phyloP scores from a whole-genome alignment of 176 grass and related monocot species.

The Lolium rigidum region DNA sequence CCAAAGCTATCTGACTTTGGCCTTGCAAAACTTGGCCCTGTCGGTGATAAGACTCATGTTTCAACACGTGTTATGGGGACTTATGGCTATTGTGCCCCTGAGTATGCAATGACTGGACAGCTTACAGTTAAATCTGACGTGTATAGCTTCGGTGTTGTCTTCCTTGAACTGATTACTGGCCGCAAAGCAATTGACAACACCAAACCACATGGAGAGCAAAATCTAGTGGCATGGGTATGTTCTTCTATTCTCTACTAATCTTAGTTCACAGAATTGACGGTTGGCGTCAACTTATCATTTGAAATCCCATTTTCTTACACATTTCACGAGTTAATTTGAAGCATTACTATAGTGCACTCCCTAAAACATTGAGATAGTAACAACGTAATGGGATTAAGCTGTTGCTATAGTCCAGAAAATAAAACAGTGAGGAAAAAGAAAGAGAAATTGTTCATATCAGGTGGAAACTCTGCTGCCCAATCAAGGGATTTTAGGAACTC shows the following conservation, averaged over 20 bases:
- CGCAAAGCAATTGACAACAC: conserved; percentile 91
- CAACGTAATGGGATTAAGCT: conserved; percentile 29
- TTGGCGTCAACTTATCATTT: not conserved
- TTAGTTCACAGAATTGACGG: conserved; percentile 25
- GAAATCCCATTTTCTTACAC: conserved; percentile 12
- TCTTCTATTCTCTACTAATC: conserved; percentile 35
- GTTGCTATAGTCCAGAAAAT: conserved; percentile 30
- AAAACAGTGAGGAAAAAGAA: conserved; percentile 23
- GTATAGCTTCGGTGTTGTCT: conserved; percentile 93
- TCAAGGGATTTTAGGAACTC: conserved; percentile 7
- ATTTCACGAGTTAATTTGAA: not conserved
- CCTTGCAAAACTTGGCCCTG: conserved; percentile 89
- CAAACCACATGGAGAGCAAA: conserved; percentile 72
- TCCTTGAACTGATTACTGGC: conserved; percentile 90
- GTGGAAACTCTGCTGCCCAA: not conserved
- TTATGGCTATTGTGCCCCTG: conserved; percentile 91
- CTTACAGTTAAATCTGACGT: conserved; percentile 92
- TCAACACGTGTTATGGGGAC: conserved; percentile 95
- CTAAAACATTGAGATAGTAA: conserved; percentile 3
- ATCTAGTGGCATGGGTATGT: conserved; percentile 90
- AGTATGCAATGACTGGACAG: conserved; percentile 94
- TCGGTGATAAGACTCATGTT: conserved; percentile 94
- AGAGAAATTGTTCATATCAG: not conserved
- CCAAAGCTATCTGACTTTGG: conserved; percentile 92
- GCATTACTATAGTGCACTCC: conserved; percentile 7